phyloP scores from a whole-genome alignment of 108 stramenopile genomes.

The Cylindrotheca fusiformis region DNA sequence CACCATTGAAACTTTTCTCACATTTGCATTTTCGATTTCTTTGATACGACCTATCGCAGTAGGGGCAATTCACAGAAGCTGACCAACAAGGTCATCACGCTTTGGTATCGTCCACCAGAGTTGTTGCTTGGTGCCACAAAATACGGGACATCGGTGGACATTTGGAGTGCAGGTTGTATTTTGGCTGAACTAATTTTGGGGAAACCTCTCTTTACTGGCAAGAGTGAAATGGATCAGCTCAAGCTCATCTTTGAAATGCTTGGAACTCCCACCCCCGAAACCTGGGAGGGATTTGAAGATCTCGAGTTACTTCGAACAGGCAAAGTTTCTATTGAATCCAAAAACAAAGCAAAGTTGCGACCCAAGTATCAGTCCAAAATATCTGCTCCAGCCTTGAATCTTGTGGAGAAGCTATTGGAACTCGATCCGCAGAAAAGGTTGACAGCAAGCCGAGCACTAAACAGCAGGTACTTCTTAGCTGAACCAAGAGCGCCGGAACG shows the following conservation, averaged over 20 bases:
- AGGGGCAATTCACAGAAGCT: slow-evolving; percentile 45
- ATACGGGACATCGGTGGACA: slow-evolving; percentile 87
- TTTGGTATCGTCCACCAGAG: slow-evolving; percentile 93
- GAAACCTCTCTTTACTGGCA: slow-evolving; percentile 91
- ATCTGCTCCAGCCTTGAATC: slow-evolving; percentile 44
- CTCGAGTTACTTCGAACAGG: slow-evolving; percentile 62
- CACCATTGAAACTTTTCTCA: not conserved
- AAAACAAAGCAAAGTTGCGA: slow-evolving; percentile 32
- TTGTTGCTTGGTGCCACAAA: slow-evolving; percentile 78
- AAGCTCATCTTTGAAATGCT: slow-evolving; percentile 77
- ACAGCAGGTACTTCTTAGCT: slow-evolving; percentile 59
- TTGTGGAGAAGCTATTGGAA: slow-evolving; percentile 79
- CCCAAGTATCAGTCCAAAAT: slow-evolving; percentile 68
- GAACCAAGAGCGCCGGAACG: slow-evolving; percentile 65
- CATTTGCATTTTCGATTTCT: not conserved
- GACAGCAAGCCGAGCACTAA: slow-evolving; percentile 56
- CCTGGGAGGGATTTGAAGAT: slow-evolving; percentile 68
- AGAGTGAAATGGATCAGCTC: slow-evolving; percentile 91
- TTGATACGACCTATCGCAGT: slow-evolving; percentile 12
- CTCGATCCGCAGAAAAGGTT: slow-evolving; percentile 77
- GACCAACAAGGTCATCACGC: slow-evolving; percentile 84
- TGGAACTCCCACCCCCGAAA: slow-evolving; percentile 65
- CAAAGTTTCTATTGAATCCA: slow-evolving; percentile 52
- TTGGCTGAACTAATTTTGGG: slow-evolving; percentile 91
- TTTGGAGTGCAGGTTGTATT: slow-evolving; percentile 98